phyloP scores from a whole-genome alignment of 768 basidiomycete species.

The Suillus luteus region DNA sequence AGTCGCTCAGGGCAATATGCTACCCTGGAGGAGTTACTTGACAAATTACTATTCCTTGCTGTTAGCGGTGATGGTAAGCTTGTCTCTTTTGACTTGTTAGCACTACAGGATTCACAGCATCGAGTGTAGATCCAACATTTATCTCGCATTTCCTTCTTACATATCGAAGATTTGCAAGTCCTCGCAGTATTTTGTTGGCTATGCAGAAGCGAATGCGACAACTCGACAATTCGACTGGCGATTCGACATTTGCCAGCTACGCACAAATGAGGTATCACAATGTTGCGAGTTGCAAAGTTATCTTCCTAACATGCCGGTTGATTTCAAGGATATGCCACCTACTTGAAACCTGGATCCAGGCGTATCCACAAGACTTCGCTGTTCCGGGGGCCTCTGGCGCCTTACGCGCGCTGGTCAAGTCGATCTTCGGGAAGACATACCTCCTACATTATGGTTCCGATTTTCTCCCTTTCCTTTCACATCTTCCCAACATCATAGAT shows the following conservation, averaged over 20 bases:
- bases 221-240: conserved; percentile 68
- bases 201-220: conserved; percentile 88
- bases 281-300: conserved; percentile 8
- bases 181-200: conserved; percentile 73
- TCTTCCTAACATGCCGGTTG: conserved; percentile 8
- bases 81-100: conserved; percentile 11
- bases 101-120: conserved; percentile 15
- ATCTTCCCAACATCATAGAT: conserved; percentile 63
- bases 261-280: conserved; percentile 77
- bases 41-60: conserved; percentile 79
- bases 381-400: conserved; percentile 74
- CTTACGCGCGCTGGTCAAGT: conserved; percentile 73
- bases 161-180: conserved; percentile 80
- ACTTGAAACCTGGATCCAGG: conserved; percentile 74
- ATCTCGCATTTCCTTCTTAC: conserved; percentile 81
- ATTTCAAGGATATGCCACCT: conserved; percentile 71
- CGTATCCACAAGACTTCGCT: conserved; percentile 80
- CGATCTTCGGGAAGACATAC: conserved; percentile 76
- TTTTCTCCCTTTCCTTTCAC: conserved; percentile 78
- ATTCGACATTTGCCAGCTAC: conserved; percentile 85
- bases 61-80: conserved; percentile 80
- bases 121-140: conserved; percentile 64
- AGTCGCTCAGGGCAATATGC: conserved; percentile 72
- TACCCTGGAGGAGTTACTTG: conserved; percentile 75
- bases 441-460: conserved; percentile 84